Evolutionary conservation across 78 protist species (phyloP), one percentile per base, ranked within the genome.

Genomic region (Monocercomonoides exilis): DNA sequence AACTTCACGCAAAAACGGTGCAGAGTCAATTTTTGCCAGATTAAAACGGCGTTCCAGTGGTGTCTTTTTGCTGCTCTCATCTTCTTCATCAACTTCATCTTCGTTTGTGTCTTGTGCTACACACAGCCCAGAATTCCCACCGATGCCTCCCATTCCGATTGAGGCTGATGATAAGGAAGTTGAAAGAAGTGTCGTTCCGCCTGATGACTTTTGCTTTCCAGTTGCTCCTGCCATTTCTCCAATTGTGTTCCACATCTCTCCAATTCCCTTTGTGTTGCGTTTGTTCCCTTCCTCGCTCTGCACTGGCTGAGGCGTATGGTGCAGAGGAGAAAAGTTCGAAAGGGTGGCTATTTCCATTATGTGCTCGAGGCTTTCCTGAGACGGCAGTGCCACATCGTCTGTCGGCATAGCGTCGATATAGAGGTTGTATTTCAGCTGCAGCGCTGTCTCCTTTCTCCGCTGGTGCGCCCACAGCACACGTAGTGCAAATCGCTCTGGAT

Each of bases 401-500:
- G 38, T 36, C 11, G 96, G 96, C 96, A 94, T 94, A 44, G 77
- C 32, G 80, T 92, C 94, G 38, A 93, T 2, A 85, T 1, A 91
- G 77, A 92, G 77, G 64, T 85, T 0, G 88, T 88, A 91, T 32
- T 35, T 77, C 77, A 79, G 6, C 82, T 4, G 4, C 82, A 79
- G 82, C 11, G n/a, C 82, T 43, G 89, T 85, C 1, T 42, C 5
- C 1, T 2, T 34, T 29, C 94, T 86, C 3, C 0, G 0, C 0
- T 0, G 0, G 85, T 81, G 77, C 0, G 94, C 94, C 0, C 33
- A 11, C 11, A 45, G 90, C 0, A 94, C 45, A 1, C 96, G 93
- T 44, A 63, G 1, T 3, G 88, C 91, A 36, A 91, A 92, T 77
- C 0, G 0, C 11, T 77, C 21, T 0, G 94, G 96, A 6, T 91